Conservation (phyloP, 352 stramenopile species). For the Detonula confervacea region DNA sequence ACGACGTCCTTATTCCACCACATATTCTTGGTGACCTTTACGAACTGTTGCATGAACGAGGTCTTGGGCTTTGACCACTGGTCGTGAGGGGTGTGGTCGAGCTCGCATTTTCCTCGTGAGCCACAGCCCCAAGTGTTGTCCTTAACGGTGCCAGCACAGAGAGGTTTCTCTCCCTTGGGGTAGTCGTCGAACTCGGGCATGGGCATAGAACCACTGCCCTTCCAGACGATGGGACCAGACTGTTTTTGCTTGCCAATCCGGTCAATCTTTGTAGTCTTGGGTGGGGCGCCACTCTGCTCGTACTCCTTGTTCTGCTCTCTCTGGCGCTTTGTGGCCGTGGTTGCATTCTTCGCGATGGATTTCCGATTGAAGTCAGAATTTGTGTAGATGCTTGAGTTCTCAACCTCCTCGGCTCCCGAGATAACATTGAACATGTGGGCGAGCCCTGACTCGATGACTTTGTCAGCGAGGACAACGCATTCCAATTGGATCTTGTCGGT, state of each 20-base stretch:
- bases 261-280: background rate
- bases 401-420: background rate
- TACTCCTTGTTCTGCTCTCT: background rate
- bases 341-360: background rate
- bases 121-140: background rate
- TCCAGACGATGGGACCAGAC: background rate
- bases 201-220: background rate
- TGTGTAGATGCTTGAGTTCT: background rate
- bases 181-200: background rate
- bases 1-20: background rate
- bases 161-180: background rate
- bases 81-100: background rate
- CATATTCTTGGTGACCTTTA: background rate
- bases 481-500: background rate
- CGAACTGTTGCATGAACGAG: background rate
- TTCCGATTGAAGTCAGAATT: background rate
- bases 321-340: background rate
- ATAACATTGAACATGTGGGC: background rate
- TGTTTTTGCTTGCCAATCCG: background rate
- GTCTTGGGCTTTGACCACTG: background rate
- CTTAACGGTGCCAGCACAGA: background rate
- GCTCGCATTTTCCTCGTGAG: background rate
- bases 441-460: background rate
- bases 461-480: background rate
- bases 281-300: background rate